phyloP scores from a whole-genome alignment of 1,284 basidiomycete genomes.

The Hymenochaete sp. region DNA sequence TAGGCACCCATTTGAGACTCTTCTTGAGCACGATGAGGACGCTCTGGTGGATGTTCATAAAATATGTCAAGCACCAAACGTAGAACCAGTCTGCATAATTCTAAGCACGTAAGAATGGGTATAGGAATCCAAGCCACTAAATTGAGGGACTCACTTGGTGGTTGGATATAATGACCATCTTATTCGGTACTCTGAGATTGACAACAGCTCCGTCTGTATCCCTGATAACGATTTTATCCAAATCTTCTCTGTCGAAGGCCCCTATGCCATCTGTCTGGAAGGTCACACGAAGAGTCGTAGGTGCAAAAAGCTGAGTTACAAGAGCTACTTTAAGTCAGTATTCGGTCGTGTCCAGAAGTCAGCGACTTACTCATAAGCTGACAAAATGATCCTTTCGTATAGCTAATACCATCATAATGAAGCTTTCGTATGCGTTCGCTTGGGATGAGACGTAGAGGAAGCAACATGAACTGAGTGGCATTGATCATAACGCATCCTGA shows the following conservation, averaged over 20 bases:
- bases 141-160: slow-evolving; percentile 55
- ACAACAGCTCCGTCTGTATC: slow-evolving; percentile 49
- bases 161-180: slow-evolving; percentile 73
- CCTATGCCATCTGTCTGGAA: slow-evolving; percentile 63
- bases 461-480: slow-evolving; percentile 50
- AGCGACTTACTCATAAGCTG: slow-evolving; percentile 54
- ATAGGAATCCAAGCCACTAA: not conserved
- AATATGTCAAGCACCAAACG: slow-evolving; percentile 80
- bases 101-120: slow-evolving; percentile 32
- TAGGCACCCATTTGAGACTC: slow-evolving; percentile 79
- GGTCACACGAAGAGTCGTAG: slow-evolving; percentile 67
- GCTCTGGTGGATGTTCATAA: slow-evolving; percentile 60
- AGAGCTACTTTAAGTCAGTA: slow-evolving; percentile 42
- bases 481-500: slow-evolving; percentile 63
- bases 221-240: slow-evolving; percentile 47
- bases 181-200: slow-evolving; percentile 62
- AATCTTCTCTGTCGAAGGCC: slow-evolving; percentile 47
- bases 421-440: slow-evolving; percentile 39
- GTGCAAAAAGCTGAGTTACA: slow-evolving; percentile 75
- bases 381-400: slow-evolving; percentile 79
- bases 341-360: not conserved
- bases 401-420: slow-evolving; percentile 63
- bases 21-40: slow-evolving; percentile 88
- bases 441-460: slow-evolving; percentile 54
- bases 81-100: slow-evolving; percentile 92